phyloP scores from a whole-genome alignment of 1,284 basidiomycete genomes.

The Ganoderma sinense region DNA sequence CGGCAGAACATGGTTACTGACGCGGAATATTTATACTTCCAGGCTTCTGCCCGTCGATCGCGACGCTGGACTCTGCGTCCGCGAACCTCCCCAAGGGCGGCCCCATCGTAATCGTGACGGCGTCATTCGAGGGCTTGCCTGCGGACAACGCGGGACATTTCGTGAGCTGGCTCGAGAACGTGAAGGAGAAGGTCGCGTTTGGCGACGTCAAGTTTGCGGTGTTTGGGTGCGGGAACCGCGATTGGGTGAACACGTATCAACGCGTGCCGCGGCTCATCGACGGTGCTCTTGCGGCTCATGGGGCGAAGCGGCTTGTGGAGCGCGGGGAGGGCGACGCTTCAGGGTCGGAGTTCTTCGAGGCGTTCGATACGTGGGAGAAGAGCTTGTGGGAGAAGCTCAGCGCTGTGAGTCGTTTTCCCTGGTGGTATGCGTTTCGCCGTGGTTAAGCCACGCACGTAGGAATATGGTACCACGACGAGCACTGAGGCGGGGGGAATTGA shows the following conservation, averaged over 20 bases:
- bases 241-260: constrained; percentile 61
- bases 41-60: constrained; percentile 51
- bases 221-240: constrained; percentile 61
- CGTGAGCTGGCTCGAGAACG: constrained; percentile 47
- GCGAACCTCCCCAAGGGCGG: constrained; percentile 51
- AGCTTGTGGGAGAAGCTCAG: constrained; percentile 49
- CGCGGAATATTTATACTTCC: no score
- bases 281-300: constrained; percentile 44
- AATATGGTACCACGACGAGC: constrained; percentile 38
- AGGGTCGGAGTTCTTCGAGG: constrained; percentile 52
- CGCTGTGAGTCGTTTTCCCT: constrained; percentile 36
- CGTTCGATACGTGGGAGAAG: constrained; percentile 54
- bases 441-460: constrained; percentile 27
- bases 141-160: constrained; percentile 58
- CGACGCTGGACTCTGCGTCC: constrained; percentile 51
- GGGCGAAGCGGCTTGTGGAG: constrained; percentile 48
- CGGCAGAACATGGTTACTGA: no score
- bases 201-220: constrained; percentile 51
- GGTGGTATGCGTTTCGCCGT: not conserved
- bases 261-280: constrained; percentile 56
- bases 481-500: constrained; percentile 24
- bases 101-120: constrained; percentile 56
- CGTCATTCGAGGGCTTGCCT: constrained; percentile 59
- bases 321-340: constrained; percentile 55
- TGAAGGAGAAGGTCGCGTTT: constrained; percentile 39